These are phyloP conservation scores for Lyophyllum atratum DNA, from an alignment of 768 basidiomycete species.

Conservation along the genomic window DNA sequence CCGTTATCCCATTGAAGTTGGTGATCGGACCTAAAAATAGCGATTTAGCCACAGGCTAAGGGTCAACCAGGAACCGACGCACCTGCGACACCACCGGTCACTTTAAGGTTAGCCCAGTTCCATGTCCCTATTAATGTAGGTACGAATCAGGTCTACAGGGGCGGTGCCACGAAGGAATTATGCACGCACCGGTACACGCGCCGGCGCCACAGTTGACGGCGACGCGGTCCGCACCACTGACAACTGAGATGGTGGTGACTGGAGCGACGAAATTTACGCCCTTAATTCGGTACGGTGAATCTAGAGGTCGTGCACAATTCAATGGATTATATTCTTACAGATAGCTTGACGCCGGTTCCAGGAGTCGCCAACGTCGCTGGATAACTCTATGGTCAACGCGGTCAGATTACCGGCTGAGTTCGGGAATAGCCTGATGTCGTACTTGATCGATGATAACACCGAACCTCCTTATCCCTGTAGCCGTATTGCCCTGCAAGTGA, in stretches of 20 bases:
- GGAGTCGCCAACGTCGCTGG: constrained; percentile 52
- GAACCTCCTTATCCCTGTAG: constrained; percentile 45
- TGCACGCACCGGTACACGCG: constrained; percentile 46
- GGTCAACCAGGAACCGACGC: neutral
- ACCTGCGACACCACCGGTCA: constrained; percentile 45
- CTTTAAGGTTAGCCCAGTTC: constrained; percentile 50
- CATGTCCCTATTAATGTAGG: constrained; percentile 37
- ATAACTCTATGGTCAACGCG: constrained; percentile 47
- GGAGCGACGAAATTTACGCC: constrained; percentile 48
- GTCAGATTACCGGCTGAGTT: neutral
- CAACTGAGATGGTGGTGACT: constrained; percentile 44
- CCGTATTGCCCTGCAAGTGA: constrained; percentile 46
- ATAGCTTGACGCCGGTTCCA: constrained; percentile 57
- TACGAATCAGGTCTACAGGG: neutral
- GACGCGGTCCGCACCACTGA: constrained; percentile 42
- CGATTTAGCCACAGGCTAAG: neutral
- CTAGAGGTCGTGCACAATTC: neutral
- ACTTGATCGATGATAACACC: constrained; percentile 66
- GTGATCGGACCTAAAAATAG: constrained; percentile 35
- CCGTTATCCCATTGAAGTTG: constrained; percentile 33
- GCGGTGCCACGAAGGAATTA: neutral
- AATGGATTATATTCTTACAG: constrained; percentile 35
- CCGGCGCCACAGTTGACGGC: constrained; percentile 58
- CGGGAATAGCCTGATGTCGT: neutral
- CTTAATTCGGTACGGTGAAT: constrained; percentile 25